Percentiles rank a stretch among this genome's conserved stretches.
phyloP scores from a whole-genome alignment of 2,329 filamentous ascomycete species.

The Microsporum ferrugineum region DNA sequence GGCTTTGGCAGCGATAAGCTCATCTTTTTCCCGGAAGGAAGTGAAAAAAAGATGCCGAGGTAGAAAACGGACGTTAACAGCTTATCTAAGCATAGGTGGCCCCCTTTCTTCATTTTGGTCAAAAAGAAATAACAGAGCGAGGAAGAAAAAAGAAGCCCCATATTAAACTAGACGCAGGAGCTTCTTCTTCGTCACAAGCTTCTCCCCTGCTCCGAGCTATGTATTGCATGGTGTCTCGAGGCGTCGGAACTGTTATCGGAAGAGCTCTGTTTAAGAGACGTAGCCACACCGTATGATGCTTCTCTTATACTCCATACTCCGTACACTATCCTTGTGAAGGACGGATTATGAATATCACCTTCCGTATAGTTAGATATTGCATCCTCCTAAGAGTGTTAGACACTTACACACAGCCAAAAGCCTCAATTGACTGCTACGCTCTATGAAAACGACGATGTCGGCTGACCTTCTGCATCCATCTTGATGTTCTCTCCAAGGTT shows the following conservation, averaged over 20 bases:
- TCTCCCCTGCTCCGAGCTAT: neutral
- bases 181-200: neutral
- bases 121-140: neutral
- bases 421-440: neutral
- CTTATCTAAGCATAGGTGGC: neutral
- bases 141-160: neutral
- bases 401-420: no score
- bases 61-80: neutral
- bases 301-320: no score
- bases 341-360: no score
- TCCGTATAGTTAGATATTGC: no score
- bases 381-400: no score
- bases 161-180: neutral
- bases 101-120: neutral
- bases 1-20: neutral
- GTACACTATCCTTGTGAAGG: no score
- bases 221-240: neutral
- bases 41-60: constrained; percentile 3
- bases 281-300: no score
- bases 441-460: neutral
- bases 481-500: neutral
- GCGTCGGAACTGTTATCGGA: no score
- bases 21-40: neutral
- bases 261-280: no score
- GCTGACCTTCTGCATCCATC: neutral